These are phyloP conservation scores for Capronia coronata DNA, from an alignment of 2,329 filamentous ascomycete species.

Conservation along the genomic window DNA sequence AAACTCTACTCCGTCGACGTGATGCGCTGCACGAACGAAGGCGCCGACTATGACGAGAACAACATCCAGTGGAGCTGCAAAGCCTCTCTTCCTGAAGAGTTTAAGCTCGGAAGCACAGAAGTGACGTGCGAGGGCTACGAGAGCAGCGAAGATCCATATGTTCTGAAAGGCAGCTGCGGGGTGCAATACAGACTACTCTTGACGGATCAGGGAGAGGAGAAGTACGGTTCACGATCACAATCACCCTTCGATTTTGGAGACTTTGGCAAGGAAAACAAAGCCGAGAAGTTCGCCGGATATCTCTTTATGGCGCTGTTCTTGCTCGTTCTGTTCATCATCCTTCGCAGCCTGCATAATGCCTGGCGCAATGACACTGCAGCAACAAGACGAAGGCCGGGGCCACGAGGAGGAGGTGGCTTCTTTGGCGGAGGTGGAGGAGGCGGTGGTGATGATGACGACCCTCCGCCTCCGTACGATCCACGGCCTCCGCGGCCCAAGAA, in stretches of 20 bases:
- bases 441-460: constrained; percentile 36
- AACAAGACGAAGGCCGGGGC: constrained; percentile 7
- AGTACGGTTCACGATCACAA: constrained; percentile 51
- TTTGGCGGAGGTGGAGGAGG: constrained; percentile 32
- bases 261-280: constrained; percentile 4
- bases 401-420: constrained; percentile 17
- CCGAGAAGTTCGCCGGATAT: constrained; percentile 27
- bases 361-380: constrained; percentile 29
- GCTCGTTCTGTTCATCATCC: constrained; percentile 29
- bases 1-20: constrained; percentile 66
- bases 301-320: constrained; percentile 35
- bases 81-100: constrained; percentile 55
- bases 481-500: constrained; percentile 38
- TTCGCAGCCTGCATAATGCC: constrained; percentile 28
- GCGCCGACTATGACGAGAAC: constrained; percentile 67
- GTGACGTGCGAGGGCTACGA: constrained; percentile 89
- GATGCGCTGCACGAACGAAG: constrained; percentile 86
- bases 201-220: constrained; percentile 67
- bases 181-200: constrained; percentile 80
- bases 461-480: constrained; percentile 37
- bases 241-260: constrained; percentile 28
- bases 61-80: constrained; percentile 90
- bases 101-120: constrained; percentile 76
- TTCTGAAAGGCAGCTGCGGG: constrained; percentile 87
- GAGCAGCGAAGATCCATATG: constrained; percentile 67